Evolutionary conservation across 768 basidiomycete genomes (phyloP).

Genomic region (Xanthoconium purpureum): DNA sequence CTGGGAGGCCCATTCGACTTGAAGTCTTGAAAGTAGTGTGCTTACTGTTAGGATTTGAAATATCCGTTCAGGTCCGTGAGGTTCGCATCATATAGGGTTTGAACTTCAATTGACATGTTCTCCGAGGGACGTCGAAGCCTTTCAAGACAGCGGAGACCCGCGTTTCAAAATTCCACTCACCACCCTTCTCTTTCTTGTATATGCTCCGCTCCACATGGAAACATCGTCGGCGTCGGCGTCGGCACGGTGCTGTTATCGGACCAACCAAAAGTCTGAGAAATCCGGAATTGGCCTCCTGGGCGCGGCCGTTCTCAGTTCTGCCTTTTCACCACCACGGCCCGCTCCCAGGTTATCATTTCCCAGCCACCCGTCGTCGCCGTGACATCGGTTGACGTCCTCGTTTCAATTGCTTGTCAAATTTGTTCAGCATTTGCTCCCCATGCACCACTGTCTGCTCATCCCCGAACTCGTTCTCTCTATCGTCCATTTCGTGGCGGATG

Average conservation of each 20-base stretch:
- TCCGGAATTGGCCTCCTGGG: conserved; percentile 4
- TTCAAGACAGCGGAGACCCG: background rate
- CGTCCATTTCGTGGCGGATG: conserved; percentile 23
- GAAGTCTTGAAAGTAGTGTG: no score
- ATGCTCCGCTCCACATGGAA: background rate
- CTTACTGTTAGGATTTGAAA: no score
- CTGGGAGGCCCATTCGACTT: no score
- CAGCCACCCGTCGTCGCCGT: background rate
- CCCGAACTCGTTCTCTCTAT: conserved; percentile 27
- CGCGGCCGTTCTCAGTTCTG: no score
- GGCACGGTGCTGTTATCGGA: background rate
- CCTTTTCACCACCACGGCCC: background rate
- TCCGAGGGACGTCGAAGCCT: background rate
- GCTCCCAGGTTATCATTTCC: background rate
- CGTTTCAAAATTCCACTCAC: background rate
- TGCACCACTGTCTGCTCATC: conserved; percentile 28
- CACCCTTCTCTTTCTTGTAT: background rate
- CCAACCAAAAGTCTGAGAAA: conserved; percentile 16
- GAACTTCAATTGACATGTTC: no score
- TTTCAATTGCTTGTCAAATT: background rate
- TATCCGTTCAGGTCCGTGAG: no score
- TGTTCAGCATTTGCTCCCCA: background rate
- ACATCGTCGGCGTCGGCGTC: background rate
- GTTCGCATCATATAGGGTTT: no score
- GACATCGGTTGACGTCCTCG: background rate